These are phyloP conservation scores for Pyricularia sp. DNA, from an alignment of 2,329 filamentous ascomycete genomes.

Conservation along the genomic window DNA sequence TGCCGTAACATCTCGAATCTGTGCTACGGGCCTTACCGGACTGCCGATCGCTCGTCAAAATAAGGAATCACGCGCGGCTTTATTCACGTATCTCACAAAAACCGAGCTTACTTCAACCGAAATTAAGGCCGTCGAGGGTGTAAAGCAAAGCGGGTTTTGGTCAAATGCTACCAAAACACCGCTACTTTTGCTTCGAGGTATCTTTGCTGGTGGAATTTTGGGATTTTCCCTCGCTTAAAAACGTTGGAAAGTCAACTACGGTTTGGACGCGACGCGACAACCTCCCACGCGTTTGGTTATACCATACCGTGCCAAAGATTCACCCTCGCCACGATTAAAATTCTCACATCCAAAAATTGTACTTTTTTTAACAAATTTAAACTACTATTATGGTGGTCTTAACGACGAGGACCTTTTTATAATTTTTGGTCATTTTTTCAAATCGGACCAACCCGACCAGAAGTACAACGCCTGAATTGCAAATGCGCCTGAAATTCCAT, in stretches of 20 bases:
- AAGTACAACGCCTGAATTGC: slow-evolving; percentile 39
- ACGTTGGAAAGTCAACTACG: slow-evolving; percentile 54
- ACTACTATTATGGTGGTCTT: slow-evolving; percentile 45
- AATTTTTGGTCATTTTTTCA: slow-evolving; percentile 31
- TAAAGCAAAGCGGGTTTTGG: slow-evolving; percentile 21
- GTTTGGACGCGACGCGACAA: slow-evolving; percentile 29
- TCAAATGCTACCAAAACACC: slow-evolving; percentile 21
- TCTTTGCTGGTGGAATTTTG: slow-evolving; percentile 43
- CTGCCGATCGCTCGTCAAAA: not conserved
- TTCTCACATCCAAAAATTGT: slow-evolving; percentile 50
- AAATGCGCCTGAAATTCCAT: slow-evolving; percentile 19
- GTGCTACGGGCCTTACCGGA: not conserved
- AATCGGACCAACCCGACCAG: slow-evolving; percentile 34
- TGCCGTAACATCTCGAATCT: not conserved
- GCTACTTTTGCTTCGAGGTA: slow-evolving; percentile 34
- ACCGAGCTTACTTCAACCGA: slow-evolving; percentile 19
- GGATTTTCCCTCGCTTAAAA: slow-evolving; percentile 39
- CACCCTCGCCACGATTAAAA: slow-evolving; percentile 39
- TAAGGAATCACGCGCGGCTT: slow-evolving; percentile 2
- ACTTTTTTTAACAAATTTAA: slow-evolving; percentile 40
- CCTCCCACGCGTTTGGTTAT: slow-evolving; percentile 37
- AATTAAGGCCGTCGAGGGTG: slow-evolving; percentile 18
- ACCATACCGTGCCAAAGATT: slow-evolving; percentile 47
- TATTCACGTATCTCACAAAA: slow-evolving; percentile 24
- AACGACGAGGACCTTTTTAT: slow-evolving; percentile 32